Base-by-base conservation (phyloP, 495 filamentous ascomycete species). In the Penicillium cosmopolitanum region DNA sequence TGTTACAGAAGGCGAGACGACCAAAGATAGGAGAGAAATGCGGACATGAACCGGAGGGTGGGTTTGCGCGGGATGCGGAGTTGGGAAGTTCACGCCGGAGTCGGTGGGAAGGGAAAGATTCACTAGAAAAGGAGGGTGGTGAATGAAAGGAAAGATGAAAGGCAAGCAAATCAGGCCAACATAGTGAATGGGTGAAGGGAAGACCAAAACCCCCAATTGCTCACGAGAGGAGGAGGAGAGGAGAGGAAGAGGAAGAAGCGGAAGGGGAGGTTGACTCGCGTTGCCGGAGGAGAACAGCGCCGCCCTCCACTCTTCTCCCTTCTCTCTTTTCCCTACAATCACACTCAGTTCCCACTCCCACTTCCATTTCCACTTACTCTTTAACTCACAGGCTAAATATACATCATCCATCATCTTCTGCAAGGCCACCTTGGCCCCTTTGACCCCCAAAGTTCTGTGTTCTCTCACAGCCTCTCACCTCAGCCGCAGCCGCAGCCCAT, bases 11-110 rank as follows among this genome's bases (percentile, higher is more conserved):
- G 48, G 38, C 38, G 50, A 44, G 28, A 51, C 35, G 28, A 18
- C 34, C 28, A 56, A 50, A 16, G 50, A 33, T 1, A 31, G 52
- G 56, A 47, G 23, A 47, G 33, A 56, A 28, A 18, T 46, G 42
- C 19, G 16, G 42, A 36, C 51, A 56, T 66, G 51, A 42, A 60
- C 47, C 35, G 43, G 31, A 52, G 40, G 40, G 38, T 18, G 50
- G 48, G 36, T 38, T 38, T 51, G 53, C 31, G 50, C 50, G 31
- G 47, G 44, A 44, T n/a, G 42, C 42, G 42, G 48, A 15, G 28
- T 28, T 51, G 15, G 43, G 42, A 47, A 33, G 23, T 23, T 23
- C 23, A 42, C 44, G 34, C 43, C 56, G 44, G 21, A 44, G 42
- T 33, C 57, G 44, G 44, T 13, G 12, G 55, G 35, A 38, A 51